Evolutionary conservation across 2,329 filamentous ascomycete species (phyloP).

Genomic region (Phoma sp.): DNA sequence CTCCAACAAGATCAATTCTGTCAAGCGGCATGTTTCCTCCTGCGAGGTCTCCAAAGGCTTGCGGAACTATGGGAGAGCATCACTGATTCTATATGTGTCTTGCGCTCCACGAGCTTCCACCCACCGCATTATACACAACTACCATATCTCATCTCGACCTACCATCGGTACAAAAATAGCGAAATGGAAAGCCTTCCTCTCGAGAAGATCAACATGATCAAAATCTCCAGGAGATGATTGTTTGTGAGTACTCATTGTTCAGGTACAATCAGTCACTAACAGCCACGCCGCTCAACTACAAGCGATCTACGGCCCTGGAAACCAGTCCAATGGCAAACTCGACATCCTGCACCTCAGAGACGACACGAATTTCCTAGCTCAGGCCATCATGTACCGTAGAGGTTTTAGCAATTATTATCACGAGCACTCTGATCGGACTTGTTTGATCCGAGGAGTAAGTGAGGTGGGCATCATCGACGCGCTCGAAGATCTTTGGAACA

Average conservation of each 20-base stretch:
- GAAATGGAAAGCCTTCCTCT: neutral
- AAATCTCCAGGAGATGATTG: neutral
- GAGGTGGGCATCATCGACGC: neutral
- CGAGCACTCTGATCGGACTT: too few relatives aligned
- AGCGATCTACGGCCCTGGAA: neutral
- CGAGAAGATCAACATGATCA: neutral
- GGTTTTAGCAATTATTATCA: too few relatives aligned
- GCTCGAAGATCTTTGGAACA: neutral
- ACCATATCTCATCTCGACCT: neutral
- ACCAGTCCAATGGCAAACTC: neutral
- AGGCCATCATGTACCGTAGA: neutral
- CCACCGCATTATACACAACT: too few relatives aligned
- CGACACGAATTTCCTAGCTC: neutral
- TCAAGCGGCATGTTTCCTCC: too few relatives aligned
- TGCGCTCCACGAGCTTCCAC: too few relatives aligned
- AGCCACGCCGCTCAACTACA: neutral
- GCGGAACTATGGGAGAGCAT: too few relatives aligned
- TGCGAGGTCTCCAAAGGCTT: too few relatives aligned
- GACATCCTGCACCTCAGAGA: neutral
- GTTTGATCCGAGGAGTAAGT: neutral
- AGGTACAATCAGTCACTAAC: neutral
- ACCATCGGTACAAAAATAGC: neutral
- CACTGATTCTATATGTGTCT: too few relatives aligned
- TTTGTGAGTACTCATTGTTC: neutral
- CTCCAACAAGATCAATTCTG: too few relatives aligned